Evolutionary conservation across 495 filamentous ascomycete species (phyloP), one percentile per base, ranked within the genome.

Genomic region (Aspergillus campestris): DNA sequence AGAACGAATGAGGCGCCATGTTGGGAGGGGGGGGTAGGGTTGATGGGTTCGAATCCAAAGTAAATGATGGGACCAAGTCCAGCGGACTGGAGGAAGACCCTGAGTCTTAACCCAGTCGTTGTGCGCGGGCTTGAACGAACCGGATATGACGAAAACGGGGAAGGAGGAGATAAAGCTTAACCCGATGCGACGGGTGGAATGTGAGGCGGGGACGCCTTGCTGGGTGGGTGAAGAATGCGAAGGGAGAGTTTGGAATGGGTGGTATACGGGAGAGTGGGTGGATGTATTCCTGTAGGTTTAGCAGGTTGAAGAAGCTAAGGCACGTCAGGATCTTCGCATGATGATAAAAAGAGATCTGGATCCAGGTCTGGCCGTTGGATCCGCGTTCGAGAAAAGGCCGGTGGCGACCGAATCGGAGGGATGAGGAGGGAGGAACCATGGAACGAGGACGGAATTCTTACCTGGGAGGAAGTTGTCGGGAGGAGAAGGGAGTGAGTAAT

Each of bases 1-100:
- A 71, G 0, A 56, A 34, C 5, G 49, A 51, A 47, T 56, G 51
- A 47, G 66, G 44, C 67, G 69, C 69, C 44, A 38, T n/a, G n/a
- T 51, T 51, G 38, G 24, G 38, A 45, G 13, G 18, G 18, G 18
- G 18, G 1, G 18, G 1, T 24, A 4, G 1, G 18, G 1, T 24
- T 24, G 18, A 24, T 24, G 2, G 18, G 18, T 24, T 24, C 18
- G 4, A 24, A 4, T 24, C 18, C 18, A 4, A 24, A 11, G n/a
- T 32, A 27, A 12, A 32, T 18, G 37, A 38, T 12, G 40, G 43
- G 31, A 43, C 34, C 18, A 10, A 38, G 14, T 50, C 40, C 32
- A 31, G 38, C 11, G 33, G 29, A 24, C 18, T 24, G 18, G 18
- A 24, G 18, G 18, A 24, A 4, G 18, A 24, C 18, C 18, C 18